These are phyloP conservation scores for Astrothelium subdiscretum DNA, from an alignment of 495 filamentous ascomycete species.

Conservation along the genomic window DNA sequence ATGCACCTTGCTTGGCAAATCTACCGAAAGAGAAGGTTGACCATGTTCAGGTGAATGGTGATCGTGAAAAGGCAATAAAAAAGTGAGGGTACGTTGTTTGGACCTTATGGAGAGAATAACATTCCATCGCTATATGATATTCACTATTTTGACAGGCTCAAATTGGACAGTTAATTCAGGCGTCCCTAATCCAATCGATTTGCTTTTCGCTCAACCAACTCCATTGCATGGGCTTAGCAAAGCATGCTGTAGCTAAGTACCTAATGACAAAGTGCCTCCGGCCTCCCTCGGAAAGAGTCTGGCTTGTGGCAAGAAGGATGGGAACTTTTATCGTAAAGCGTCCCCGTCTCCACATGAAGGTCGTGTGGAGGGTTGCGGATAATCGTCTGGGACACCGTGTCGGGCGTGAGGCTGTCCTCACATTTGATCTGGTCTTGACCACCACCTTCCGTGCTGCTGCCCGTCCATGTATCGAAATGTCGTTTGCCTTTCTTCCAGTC, in stretches of 20 bases:
- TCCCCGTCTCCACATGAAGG: neutral
- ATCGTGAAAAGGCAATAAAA: constrained; percentile 10
- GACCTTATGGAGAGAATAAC: too few relatives aligned
- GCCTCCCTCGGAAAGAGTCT: too few relatives aligned
- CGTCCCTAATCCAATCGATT: too few relatives aligned
- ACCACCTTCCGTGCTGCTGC: constrained; percentile 6
- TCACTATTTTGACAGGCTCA: neutral
- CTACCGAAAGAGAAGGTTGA: constrained; percentile 11
- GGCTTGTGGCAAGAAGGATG: neutral
- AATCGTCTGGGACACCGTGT: constrained; percentile 2
- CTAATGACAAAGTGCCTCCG: neutral
- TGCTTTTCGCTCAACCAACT: too few relatives aligned
- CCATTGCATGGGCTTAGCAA: too few relatives aligned
- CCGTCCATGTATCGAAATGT: constrained; percentile 3
- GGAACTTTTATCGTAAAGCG: neutral
- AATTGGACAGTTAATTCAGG: neutral
- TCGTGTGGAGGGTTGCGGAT: neutral
- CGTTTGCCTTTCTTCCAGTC: constrained; percentile 4
- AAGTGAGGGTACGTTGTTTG: neutral
- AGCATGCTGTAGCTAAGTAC: too few relatives aligned
- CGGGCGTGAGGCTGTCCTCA: constrained; percentile 27
- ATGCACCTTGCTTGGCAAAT: constrained; percentile 27
- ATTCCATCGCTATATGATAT: too few relatives aligned
- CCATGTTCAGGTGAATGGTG: constrained; percentile 5
- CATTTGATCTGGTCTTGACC: constrained; percentile 26